Base-by-base conservation (phyloP, 768 basidiomycete species). In the Phallus indusiatus region DNA sequence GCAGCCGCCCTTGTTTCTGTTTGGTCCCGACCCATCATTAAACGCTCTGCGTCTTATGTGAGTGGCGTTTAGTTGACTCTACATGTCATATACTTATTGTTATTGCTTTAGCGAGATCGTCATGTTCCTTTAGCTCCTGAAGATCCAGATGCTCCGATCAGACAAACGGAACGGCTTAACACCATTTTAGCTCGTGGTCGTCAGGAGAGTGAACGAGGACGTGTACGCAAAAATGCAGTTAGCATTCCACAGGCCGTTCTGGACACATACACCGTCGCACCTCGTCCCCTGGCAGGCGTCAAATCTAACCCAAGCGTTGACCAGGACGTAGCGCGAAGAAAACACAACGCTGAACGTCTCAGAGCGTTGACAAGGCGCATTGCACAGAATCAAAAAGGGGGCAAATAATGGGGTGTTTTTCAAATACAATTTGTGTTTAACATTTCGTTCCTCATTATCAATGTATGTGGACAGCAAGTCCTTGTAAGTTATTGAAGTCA, bases 1-100 rank as follows among this genome's bases (percentile, higher is more conserved):
- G 94, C 95, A 10, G 81, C 86, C 62, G 83, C 87, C 53, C 87
- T 99, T 60, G 84, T 98, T 46, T 86, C 83, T 12, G 71, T 75
- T 6, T 95, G 93, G 93, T 90, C 89, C 33, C 80, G 93, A 6
- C 93, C 93, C 0, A 94, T 95, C 71, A 87, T 94, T 74, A 91
- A 93, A 66, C 84, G 90, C 24, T 87, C 85, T 35, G 85, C 91
- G 9, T 87, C 85, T 14, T 92, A 89, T 72, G 57, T 52, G 21
- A 37, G 57, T 53, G 61, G 46, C 48, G 65, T 46, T 22, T 60
- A 33, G 48, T 21, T 16, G 17, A 24, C 12, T 54, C 24, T 16
- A 22, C 21, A 12, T 35, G 22, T 28, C 37, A 51, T 34, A 47
- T 33, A 24, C 20, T 53, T 60, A 42, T 33, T 33, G 33, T 18